Base-by-base conservation (phyloP, 805 yeast genomes). In the Suhomyces sp. region DNA sequence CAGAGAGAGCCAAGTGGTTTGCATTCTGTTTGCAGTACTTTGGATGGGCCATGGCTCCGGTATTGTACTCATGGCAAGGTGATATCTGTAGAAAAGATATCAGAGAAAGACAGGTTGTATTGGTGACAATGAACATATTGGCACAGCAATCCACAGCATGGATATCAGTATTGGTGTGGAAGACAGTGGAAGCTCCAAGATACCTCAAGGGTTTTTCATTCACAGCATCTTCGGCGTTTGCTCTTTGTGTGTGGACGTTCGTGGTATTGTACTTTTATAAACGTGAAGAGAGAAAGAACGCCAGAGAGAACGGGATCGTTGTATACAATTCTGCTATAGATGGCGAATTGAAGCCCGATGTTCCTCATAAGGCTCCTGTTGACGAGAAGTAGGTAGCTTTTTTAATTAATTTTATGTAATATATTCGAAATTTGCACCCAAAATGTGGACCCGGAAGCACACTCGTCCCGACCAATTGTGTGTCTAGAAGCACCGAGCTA, bases 21-120 rank as follows among this genome's bases (percentile, higher is more conserved):
- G 88, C 84, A 0, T 84, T 80, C 64, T 72, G 83, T 60, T 72
- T 80, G 47, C 82, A 81, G 19, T 84, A 83, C 61, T 81, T 82
- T 65, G 80, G 84, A 12, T 84, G 86, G 78, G 80, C 87, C 15
- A 81, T 81, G 64, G 83, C 87, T 2, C 85, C 88, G 0, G 84
- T 84, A 46, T 67, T 83, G 47, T 81, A 83, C 72, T 77, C 85
- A 1, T 77, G 80, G 73, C 80, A 80, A 52, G 79, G 79, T 59
- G 88, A 83, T 66, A 77, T 83, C 50, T 71, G 83, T 54, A 72
- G 88, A 55, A 71, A 79, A 53, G 85, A 83, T 62, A 81, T 81
- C 12, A 79, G 82, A 54, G 74, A 77, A 46, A 72, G 84, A 59
- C 81, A 86, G 6, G 77, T 83, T 44, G 78, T 79, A 4, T 79